Evolutionary conservation across 148 eudicot species (phyloP).

Genomic region (Fallopia convolvulus): DNA sequence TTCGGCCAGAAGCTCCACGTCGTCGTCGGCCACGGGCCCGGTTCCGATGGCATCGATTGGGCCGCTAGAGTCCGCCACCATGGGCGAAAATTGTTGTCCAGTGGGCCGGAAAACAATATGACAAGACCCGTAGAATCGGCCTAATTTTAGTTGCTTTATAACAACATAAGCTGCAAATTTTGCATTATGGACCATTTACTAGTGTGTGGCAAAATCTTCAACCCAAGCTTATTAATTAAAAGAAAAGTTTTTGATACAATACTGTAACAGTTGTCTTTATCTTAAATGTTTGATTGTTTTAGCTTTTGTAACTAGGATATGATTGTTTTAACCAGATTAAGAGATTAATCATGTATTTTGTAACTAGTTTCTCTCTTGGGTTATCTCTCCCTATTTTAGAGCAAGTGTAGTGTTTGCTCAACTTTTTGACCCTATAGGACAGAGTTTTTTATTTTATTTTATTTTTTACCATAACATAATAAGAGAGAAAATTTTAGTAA

Average conservation of each 20-base stretch:
- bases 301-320: neutral
- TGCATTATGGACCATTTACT: too few relatives aligned
- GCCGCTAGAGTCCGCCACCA: neutral
- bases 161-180: neutral
- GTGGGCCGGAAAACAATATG: neutral
- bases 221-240: neutral
- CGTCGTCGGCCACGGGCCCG: constrained; percentile 23
- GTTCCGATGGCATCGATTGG: constrained; percentile 6
- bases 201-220: neutral
- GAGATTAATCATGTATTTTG: too few relatives aligned
- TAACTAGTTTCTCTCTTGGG: too few relatives aligned
- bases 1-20: constrained; percentile 49
- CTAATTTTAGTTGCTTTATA: neutral
- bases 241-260: too few relatives aligned
- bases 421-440: too few relatives aligned
- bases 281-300: neutral
- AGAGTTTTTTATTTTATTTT: too few relatives aligned
- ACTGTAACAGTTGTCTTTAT: neutral
- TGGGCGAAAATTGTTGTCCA: neutral
- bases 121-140: neutral
- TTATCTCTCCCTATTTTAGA: too few relatives aligned
- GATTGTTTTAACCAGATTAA: too few relatives aligned
- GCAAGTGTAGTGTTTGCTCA: too few relatives aligned
- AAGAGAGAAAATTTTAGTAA: too few relatives aligned
- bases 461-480: too few relatives aligned